Percentiles rank a stretch among this genome's conserved stretches.
phyloP scores from a whole-genome alignment of 495 filamentous ascomycete genomes.

The Hypoxylon lienhwacheense region DNA sequence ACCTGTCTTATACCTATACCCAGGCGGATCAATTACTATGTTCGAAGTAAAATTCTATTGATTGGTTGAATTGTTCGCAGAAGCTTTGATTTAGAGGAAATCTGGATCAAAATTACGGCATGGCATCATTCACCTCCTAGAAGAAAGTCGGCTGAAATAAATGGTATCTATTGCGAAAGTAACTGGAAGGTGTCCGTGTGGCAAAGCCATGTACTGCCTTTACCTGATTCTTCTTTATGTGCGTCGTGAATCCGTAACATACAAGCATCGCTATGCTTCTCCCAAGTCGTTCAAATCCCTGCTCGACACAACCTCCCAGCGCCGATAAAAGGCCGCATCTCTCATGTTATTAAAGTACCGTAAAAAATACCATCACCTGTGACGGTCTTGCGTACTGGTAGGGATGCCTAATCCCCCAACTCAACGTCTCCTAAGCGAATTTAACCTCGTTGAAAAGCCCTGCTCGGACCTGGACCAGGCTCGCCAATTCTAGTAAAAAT shows the following conservation, averaged over 20 bases:
- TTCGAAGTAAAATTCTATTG: too few relatives aligned
- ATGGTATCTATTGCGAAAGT: slow-evolving; percentile 22
- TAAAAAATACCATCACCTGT: slow-evolving; percentile 6
- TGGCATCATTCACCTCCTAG: too few relatives aligned
- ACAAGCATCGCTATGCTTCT: slow-evolving; percentile 9
- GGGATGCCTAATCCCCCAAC: neutral
- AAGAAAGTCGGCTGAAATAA: slow-evolving; percentile 13
- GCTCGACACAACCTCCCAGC: slow-evolving; percentile 2
- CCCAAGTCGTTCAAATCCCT: neutral
- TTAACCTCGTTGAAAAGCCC: slow-evolving; percentile 85
- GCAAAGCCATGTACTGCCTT: neutral
- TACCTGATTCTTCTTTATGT: neutral
- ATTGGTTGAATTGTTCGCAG: too few relatives aligned
- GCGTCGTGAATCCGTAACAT: slow-evolving; percentile 13
- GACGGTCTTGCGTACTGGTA: neutral
- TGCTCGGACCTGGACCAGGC: slow-evolving; percentile 81
- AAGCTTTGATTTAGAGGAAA: too few relatives aligned
- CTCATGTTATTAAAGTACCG: slow-evolving; percentile 3
- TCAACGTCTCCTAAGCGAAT: slow-evolving; percentile 51
- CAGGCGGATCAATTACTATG: too few relatives aligned
- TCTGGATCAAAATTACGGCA: too few relatives aligned
- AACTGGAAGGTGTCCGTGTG: slow-evolving; percentile 1
- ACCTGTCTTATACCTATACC: too few relatives aligned
- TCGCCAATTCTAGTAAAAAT: slow-evolving; percentile 86
- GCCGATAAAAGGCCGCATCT: slow-evolving; percentile 20